Conservation (phyloP, 2,329 filamentous ascomycete species). For the Helicocarpus griseus region DNA sequence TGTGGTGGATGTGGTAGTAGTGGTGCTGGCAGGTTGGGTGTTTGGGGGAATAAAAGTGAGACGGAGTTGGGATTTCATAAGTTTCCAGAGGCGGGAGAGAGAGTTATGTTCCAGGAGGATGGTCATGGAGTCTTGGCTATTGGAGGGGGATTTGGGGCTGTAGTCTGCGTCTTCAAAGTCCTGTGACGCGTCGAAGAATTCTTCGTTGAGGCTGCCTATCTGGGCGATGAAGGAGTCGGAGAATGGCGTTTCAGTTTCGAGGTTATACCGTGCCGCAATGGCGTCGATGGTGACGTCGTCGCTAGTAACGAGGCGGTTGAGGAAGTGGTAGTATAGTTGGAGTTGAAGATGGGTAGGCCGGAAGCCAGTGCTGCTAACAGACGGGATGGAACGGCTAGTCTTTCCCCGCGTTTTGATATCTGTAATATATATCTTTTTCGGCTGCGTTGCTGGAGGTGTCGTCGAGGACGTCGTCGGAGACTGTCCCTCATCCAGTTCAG, state of each 20-base stretch:
- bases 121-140: slow-evolving; percentile 37
- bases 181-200: slow-evolving; percentile 46
- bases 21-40: slow-evolving; percentile 8
- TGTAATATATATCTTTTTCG: slow-evolving; percentile 55
- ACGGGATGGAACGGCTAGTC: slow-evolving; percentile 50
- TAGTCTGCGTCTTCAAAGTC: slow-evolving; percentile 21
- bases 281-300: slow-evolving; percentile 59
- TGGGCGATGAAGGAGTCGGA: slow-evolving; percentile 72
- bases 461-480: slow-evolving; percentile 6
- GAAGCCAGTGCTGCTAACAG: slow-evolving; percentile 48
- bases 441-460: slow-evolving; percentile 11
- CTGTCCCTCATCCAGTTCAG: slow-evolving; percentile 6
- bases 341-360: slow-evolving; percentile 77
- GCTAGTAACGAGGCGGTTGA: slow-evolving; percentile 60
- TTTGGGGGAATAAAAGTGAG: slow-evolving; percentile 35
- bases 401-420: slow-evolving; percentile 75
- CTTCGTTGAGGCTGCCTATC: slow-evolving; percentile 58
- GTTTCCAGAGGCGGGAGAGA: slow-evolving; percentile 48
- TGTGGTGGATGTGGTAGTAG: slow-evolving; percentile 22
- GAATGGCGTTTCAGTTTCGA: slow-evolving; percentile 57
- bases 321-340: slow-evolving; percentile 77
- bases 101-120: slow-evolving; percentile 51
- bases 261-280: slow-evolving; percentile 61
- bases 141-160: slow-evolving; percentile 12
- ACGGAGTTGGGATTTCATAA: slow-evolving; percentile 54